These are phyloP conservation scores for Sarocladium oryzae DNA, from an alignment of 2,329 filamentous ascomycete species.

Conservation along the genomic window DNA sequence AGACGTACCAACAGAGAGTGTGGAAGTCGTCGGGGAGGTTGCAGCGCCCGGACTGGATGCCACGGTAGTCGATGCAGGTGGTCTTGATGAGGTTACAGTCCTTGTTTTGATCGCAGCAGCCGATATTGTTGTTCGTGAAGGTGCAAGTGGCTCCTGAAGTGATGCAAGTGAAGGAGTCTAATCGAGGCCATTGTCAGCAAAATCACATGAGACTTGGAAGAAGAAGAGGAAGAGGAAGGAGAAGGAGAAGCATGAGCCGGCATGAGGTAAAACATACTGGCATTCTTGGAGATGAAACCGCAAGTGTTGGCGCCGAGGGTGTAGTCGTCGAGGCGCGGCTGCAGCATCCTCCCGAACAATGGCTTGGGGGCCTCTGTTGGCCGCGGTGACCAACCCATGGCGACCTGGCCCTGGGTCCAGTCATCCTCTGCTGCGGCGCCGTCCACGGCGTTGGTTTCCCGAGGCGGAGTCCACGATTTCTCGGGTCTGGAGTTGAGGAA, in stretches of 20 bases:
- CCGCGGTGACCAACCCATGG: conserved; percentile 23
- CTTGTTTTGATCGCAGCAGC: conserved; percentile 24
- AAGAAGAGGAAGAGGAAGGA: too few species aligned
- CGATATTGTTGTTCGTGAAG: conserved; percentile 19
- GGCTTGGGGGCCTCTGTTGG: conserved; percentile 24
- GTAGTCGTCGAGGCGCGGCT: conserved; percentile 22
- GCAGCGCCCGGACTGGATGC: conserved; percentile 20
- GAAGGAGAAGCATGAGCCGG: too few species aligned
- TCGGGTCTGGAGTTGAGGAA: conserved; percentile 17
- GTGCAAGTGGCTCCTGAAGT: conserved; percentile 20
- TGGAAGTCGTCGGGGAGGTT: conserved; percentile 22
- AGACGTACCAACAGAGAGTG: conserved; percentile 29
- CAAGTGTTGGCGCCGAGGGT: conserved; percentile 23
- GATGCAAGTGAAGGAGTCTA: conserved; percentile 25
- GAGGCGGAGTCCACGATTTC: conserved; percentile 22
- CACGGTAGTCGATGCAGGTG: conserved; percentile 23
- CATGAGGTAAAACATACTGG: conserved; percentile 22
- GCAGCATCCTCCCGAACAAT: conserved; percentile 22
- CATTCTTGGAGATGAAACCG: conserved; percentile 20
- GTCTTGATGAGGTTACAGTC: conserved; percentile 25
- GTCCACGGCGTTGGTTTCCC: conserved; percentile 18
- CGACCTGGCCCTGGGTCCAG: conserved; percentile 16
- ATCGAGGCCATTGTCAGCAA: too few species aligned
- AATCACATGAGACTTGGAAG: too few species aligned
- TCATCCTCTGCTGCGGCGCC: conserved; percentile 12